Evolutionary conservation across 129 eudicot genomes (phyloP).

Genomic region (Tagetes erecta): DNA sequence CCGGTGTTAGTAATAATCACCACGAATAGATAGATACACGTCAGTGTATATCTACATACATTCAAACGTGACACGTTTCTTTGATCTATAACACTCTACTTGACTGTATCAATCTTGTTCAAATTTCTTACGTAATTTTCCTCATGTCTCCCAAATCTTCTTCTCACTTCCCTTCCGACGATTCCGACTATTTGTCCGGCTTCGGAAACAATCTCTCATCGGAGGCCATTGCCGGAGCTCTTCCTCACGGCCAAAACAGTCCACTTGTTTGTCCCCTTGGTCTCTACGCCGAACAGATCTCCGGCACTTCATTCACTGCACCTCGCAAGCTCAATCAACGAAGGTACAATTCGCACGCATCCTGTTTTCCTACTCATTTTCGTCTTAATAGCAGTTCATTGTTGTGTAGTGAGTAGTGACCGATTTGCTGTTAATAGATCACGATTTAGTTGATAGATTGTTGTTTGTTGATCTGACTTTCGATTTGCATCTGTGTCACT

Average conservation of each 20-base stretch:
- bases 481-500: background rate
- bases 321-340: conserved; percentile 83
- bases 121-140: background rate
- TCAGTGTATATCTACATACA: conserved; percentile 19
- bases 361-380: background rate
- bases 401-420: conserved; percentile 8
- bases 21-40: background rate
- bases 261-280: conserved; percentile 88
- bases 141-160: conserved; percentile 23
- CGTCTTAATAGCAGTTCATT: background rate
- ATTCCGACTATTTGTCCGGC: conserved; percentile 68
- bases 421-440: conserved; percentile 12
- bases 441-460: background rate
- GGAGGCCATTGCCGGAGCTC: conserved; percentile 87
- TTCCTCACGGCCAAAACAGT: conserved; percentile 73
- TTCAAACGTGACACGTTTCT: conserved; percentile 19
- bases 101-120: background rate
- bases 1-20: too few relatives aligned
- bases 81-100: background rate
- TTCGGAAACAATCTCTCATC: conserved; percentile 87
- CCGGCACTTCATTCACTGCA: conserved; percentile 91
- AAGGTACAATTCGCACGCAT: conserved; percentile 37
- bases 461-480: background rate
- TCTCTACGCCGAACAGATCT: conserved; percentile 95
- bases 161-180: conserved; percentile 41